phyloP scores from a whole-genome alignment of 805 yeast species.

The Wickerhamomyces chaumierensis region DNA sequence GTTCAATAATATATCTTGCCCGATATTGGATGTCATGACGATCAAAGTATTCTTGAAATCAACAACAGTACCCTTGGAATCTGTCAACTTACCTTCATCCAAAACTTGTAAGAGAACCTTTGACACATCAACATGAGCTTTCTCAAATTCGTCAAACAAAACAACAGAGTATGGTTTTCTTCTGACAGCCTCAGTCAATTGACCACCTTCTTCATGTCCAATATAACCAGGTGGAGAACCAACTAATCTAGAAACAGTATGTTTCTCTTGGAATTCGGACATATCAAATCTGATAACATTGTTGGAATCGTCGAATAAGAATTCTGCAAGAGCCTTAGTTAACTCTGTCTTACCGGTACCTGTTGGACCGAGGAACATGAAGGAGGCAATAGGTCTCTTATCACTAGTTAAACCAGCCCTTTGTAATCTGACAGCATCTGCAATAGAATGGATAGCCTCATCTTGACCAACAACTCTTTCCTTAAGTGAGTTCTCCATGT shows the following conservation, averaged over 20 bases:
- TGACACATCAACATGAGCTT: slow-evolving; percentile 93
- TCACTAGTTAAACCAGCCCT: slow-evolving; percentile 95
- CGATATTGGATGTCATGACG: slow-evolving; percentile 94
- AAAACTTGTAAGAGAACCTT: slow-evolving; percentile 83
- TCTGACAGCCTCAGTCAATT: slow-evolving; percentile 90
- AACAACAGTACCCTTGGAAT: slow-evolving; percentile 87
- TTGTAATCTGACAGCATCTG: slow-evolving; percentile 92
- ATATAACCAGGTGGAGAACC: slow-evolving; percentile 99
- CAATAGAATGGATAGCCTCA: slow-evolving; percentile 79
- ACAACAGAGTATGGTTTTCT: slow-evolving; percentile 92
- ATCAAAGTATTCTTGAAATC: slow-evolving; percentile 92
- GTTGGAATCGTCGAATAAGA: slow-evolving; percentile 78
- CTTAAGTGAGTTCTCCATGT: slow-evolving; percentile 73
- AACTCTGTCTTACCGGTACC: slow-evolving; percentile 98
- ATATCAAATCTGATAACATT: slow-evolving; percentile 89
- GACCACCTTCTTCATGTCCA: slow-evolving; percentile 89
- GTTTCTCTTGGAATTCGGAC: slow-evolving; percentile 97
- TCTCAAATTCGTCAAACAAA: slow-evolving; percentile 91
- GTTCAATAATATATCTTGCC: slow-evolving; percentile 75
- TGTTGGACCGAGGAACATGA: slow-evolving; percentile 95
- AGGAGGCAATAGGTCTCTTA: slow-evolving; percentile 91
- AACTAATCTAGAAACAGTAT: slow-evolving; percentile 77
- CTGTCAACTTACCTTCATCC: slow-evolving; percentile 92
- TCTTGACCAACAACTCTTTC: slow-evolving; percentile 89
- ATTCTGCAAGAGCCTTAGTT: slow-evolving; percentile 86